Evolutionary conservation across 805 yeast species (phyloP).

Genomic region (Lachancea meyersii): DNA sequence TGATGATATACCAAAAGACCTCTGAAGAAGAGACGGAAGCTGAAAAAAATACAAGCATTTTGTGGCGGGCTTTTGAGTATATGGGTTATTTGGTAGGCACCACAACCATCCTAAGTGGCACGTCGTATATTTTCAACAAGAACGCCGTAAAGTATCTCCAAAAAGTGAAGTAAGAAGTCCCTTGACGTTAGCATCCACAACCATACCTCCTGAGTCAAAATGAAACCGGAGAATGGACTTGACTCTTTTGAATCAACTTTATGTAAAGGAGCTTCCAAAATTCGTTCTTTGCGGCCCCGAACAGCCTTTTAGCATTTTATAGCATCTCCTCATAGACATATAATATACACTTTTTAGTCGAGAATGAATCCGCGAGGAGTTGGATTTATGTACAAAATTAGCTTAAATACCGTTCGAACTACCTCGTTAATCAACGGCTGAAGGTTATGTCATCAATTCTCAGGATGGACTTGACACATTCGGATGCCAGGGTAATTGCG

Average conservation of each 20-base stretch:
- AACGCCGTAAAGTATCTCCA: slow-evolving; percentile 57
- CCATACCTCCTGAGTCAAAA: no score
- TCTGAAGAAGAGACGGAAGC: slow-evolving; percentile 11
- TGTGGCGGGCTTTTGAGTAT: slow-evolving; percentile 15
- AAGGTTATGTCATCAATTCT: slow-evolving; percentile 97
- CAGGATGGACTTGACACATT: slow-evolving; percentile 89
- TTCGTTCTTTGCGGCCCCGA: no score
- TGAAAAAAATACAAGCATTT: not conserved
- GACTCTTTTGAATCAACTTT: not conserved
- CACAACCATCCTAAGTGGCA: slow-evolving; percentile 74
- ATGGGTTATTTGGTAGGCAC: slow-evolving; percentile 52
- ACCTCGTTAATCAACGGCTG: slow-evolving; percentile 49
- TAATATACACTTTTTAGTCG: not conserved
- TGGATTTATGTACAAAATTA: slow-evolving; percentile 5
- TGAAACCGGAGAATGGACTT: no score
- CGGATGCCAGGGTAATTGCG: slow-evolving; percentile 91
- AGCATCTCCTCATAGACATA: not conserved
- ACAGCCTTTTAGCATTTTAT: not conserved
- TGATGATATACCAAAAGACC: slow-evolving; percentile 16
- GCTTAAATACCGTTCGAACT: not conserved
- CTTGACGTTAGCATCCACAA: no score
- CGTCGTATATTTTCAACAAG: slow-evolving; percentile 65
- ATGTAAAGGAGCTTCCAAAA: not conserved
- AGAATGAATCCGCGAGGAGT: not conserved
- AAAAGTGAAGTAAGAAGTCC: slow-evolving; percentile 6